These are phyloP conservation scores for Leersia perrieri DNA, from an alignment of 176 grass and related monocot genomes.

Conservation along the genomic window DNA sequence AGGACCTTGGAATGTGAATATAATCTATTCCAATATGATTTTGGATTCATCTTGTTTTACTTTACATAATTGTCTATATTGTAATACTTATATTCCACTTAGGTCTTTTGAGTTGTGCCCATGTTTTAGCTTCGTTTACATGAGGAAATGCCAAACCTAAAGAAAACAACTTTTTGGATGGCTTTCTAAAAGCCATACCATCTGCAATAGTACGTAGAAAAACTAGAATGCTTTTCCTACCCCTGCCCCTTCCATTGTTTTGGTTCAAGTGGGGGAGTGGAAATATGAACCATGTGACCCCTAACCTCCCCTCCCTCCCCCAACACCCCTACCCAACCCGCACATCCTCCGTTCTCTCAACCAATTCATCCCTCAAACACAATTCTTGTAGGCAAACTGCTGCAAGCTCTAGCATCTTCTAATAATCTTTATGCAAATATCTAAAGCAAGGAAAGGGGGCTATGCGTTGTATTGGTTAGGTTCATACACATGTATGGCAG, in stretches of 20 bases:
- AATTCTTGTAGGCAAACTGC: neutral
- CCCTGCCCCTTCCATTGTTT: neutral
- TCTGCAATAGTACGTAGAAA: neutral
- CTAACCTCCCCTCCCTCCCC: neutral
- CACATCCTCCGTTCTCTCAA: neutral
- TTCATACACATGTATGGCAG: neutral
- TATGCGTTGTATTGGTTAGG: no score
- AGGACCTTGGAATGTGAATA: neutral
- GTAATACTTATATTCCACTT: neutral
- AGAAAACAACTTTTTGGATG: neutral
- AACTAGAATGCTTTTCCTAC: neutral
- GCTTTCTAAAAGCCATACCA: neutral
- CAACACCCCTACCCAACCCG: no score
- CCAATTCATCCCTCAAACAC: neutral
- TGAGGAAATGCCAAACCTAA: neutral
- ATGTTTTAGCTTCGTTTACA: neutral
- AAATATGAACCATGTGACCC: neutral
- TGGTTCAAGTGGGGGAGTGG: neutral
- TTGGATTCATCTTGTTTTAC: neutral
- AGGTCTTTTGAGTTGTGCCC: neutral
- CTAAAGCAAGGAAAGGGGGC: neutral
- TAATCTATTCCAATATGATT: neutral
- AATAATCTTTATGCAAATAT: neutral
- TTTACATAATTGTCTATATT: neutral
- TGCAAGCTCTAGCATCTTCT: neutral